phyloP scores from a whole-genome alignment of 2,329 filamentous ascomycete genomes.

The Alternaria sp. region DNA sequence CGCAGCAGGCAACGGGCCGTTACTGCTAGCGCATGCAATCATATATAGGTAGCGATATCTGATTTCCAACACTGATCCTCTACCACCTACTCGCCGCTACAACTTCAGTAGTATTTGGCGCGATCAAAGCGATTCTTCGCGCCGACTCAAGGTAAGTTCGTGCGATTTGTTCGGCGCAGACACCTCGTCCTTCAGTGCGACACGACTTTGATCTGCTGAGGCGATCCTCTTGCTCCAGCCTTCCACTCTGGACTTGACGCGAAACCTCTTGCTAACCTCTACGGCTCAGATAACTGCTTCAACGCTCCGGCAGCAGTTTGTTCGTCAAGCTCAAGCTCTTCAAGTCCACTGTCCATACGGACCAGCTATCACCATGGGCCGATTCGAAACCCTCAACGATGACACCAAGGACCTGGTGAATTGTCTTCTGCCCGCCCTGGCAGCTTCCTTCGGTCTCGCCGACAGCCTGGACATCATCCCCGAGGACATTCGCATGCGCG shows the following conservation, averaged over 20 bases:
- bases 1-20: background rate
- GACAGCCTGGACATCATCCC: constrained; percentile 39
- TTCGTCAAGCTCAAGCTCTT: background rate
- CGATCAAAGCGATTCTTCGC: background rate
- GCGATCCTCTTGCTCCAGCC: background rate
- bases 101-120: background rate
- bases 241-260: background rate
- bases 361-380: constrained; percentile 30
- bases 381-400: constrained; percentile 41
- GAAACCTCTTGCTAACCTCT: background rate
- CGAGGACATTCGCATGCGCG: constrained; percentile 46
- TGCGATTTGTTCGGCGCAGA: background rate
- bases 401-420: constrained; percentile 41
- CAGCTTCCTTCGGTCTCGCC: constrained; percentile 29
- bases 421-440: constrained; percentile 39
- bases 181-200: background rate
- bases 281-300: background rate
- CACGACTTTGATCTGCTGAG: background rate
- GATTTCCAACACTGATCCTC: background rate
- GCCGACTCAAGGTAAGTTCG: background rate
- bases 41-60: background rate
- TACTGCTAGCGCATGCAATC: background rate
- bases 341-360: no score
- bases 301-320: background rate
- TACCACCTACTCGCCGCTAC: background rate